Evolutionary conservation across 1,284 basidiomycete species (phyloP).

Genomic region (Cutaneotrichosporon cutaneum): DNA sequence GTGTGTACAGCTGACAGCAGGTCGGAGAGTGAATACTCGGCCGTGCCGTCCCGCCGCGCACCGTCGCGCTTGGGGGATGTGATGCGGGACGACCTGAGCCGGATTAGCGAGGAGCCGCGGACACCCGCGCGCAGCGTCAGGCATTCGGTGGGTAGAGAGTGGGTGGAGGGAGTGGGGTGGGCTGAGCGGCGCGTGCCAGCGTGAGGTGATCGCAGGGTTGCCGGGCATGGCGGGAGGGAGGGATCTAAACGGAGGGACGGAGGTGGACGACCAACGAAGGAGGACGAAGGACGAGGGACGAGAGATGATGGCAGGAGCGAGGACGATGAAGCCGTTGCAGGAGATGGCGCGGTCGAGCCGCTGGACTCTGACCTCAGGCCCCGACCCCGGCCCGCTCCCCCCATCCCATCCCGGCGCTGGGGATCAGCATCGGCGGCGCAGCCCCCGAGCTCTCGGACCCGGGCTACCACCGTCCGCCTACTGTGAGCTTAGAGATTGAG

Average conservation of each 20-base stretch:
- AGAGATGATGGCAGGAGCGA: too few species aligned
- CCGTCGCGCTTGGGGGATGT: background rate
- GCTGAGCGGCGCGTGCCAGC: background rate
- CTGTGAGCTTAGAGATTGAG: background rate
- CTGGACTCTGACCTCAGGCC: background rate
- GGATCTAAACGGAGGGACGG: background rate
- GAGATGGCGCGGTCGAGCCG: too few species aligned
- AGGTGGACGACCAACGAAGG: background rate
- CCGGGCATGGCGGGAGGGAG: background rate
- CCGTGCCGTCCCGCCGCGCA: background rate
- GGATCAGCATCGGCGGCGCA: background rate
- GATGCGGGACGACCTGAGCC: background rate
- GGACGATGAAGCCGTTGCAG: too few species aligned
- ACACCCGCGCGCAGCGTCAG: background rate
- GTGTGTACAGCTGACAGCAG: background rate
- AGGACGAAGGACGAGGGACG: background rate
- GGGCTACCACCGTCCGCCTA: background rate
- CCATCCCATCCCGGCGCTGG: background rate
- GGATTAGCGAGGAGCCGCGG: constrained; percentile 2
- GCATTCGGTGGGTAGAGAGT: background rate
- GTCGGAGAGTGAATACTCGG: background rate
- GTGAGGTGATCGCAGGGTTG: background rate
- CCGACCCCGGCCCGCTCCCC: background rate
- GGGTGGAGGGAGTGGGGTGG: background rate
- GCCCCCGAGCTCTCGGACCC: constrained; percentile 1